These are phyloP conservation scores for Quercus suber DNA, from an alignment of 306 rosid species.

Conservation along the genomic window DNA sequence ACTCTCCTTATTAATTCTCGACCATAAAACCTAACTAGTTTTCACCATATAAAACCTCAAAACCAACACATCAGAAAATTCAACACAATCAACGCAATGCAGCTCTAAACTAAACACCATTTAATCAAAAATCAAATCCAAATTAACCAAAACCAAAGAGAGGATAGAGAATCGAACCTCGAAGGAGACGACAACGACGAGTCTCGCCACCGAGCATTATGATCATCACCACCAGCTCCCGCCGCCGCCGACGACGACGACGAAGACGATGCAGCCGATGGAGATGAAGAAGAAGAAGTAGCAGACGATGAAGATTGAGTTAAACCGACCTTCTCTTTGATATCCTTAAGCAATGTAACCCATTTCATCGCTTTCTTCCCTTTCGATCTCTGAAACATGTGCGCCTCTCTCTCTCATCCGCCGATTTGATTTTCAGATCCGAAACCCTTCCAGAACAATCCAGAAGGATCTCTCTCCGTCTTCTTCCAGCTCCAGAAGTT, in stretches of 20 bases:
- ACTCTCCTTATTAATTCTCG: not conserved
- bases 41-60: conserved; percentile 1
- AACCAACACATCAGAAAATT: conserved; percentile 14
- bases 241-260: conserved; percentile 4
- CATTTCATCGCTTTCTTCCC: conserved; percentile 91
- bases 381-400: conserved; percentile 52
- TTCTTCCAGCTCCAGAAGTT: conserved; percentile 18
- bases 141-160: not conserved
- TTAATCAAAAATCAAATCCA: conserved; percentile 1
- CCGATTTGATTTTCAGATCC: conserved; percentile 65
- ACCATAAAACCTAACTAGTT: not conserved
- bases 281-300: conserved; percentile 28
- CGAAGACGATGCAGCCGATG: conserved; percentile 39
- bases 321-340: conserved; percentile 97
- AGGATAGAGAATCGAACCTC: conserved; percentile 41
- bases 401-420: conserved; percentile 66
- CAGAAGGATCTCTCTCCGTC: conserved; percentile 44
- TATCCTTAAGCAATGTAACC: conserved; percentile 95
- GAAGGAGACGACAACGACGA: conserved; percentile 51
- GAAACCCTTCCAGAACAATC: conserved; percentile 30
- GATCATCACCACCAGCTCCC: conserved; percentile 27
- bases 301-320: conserved; percentile 62
- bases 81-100: conserved; percentile 28
- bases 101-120: conserved; percentile 20
- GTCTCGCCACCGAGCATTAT: conserved; percentile 47